A percentile compares a stretch with the other conserved stretches of the same genome.
These are phyloP conservation scores for Peronospora belbahrii DNA, from an alignment of 352 stramenopile species.

Conservation along the genomic window DNA sequence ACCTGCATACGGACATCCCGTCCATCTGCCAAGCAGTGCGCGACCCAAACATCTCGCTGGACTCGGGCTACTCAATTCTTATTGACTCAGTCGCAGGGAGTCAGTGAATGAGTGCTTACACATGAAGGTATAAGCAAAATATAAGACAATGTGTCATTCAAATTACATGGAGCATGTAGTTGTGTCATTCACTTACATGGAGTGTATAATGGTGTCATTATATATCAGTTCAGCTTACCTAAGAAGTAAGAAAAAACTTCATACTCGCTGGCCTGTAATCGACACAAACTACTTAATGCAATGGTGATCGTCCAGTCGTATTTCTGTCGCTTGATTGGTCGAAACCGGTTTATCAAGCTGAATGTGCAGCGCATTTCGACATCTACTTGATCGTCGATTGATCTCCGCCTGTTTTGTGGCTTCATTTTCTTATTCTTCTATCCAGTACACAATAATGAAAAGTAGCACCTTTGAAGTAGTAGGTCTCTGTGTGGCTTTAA, in stretches of 20 bases:
- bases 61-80: conserved; percentile 93
- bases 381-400: not conserved
- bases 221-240: too few species aligned
- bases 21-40: conserved; percentile 90
- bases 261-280: too few species aligned
- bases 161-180: too few species aligned
- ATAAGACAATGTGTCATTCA: conserved; percentile 3
- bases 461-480: conserved; percentile 36
- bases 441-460: conserved; percentile 31
- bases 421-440: conserved; percentile 5
- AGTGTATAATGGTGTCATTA: too few species aligned
- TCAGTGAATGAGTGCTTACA: conserved; percentile 25
- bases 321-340: conserved; percentile 7
- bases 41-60: conserved; percentile 83
- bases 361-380: not conserved
- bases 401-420: not conserved
- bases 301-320: conserved; percentile 6
- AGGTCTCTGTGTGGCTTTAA: conserved; percentile 37
- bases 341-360: conserved; percentile 1
- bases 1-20: conserved; percentile 87
- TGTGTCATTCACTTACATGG: too few species aligned
- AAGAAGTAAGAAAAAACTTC: too few species aligned
- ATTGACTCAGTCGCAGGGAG: conserved; percentile 90
- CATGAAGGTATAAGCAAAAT: conserved; percentile 15
- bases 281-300: not conserved